phyloP scores from a whole-genome alignment of 257 asterid species.

The Solanum chiquidenum region DNA sequence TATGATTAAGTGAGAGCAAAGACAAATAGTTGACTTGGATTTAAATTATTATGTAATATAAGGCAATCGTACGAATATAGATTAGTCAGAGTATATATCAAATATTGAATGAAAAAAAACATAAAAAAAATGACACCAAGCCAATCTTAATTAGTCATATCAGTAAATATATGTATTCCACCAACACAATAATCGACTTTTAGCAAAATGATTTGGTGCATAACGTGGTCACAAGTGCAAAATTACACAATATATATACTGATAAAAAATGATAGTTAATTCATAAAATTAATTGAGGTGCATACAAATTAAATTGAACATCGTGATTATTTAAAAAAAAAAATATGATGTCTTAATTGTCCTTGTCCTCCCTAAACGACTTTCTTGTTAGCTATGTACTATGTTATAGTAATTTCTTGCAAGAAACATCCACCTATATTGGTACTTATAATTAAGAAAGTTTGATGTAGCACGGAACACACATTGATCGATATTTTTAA shows the following conservation, averaged over 20 bases:
- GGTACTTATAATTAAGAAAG: background rate
- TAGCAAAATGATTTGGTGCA: background rate
- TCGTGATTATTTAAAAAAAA: no score
- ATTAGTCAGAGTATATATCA: fast-evolving
- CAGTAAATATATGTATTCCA: no score
- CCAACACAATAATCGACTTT: background rate
- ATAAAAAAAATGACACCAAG: background rate
- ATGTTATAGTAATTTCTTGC: background rate
- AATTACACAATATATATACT: no score
- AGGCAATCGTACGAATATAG: background rate
- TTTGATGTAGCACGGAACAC: background rate
- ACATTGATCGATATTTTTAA: fast-evolving
- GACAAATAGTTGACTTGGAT: background rate
- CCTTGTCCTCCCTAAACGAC: background rate
- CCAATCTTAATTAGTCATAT: background rate
- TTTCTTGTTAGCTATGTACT: background rate
- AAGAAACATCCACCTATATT: background rate
- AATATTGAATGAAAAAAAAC: background rate
- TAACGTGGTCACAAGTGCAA: background rate
- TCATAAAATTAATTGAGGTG: no score
- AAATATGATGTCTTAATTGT: background rate
- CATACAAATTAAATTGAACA: no score
- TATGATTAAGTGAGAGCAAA: background rate
- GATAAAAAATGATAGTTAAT: background rate
- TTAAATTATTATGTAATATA: background rate